Conservation (phyloP, 768 basidiomycete genomes). For the Tylopilus subfusipes region DNA sequence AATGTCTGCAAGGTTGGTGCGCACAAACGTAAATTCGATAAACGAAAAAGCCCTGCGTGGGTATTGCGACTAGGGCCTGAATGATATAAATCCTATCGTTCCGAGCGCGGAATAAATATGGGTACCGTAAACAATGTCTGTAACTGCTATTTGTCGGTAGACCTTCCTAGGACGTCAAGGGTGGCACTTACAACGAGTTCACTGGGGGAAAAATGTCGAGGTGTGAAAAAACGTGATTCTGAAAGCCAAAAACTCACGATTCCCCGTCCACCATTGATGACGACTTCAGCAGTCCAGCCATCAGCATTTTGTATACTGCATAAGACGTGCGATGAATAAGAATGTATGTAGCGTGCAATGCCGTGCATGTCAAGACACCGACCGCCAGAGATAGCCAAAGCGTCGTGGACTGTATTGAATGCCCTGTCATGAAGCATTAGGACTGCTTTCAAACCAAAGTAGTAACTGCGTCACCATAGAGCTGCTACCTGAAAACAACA, state of each 20-base stretch:
- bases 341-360: background rate
- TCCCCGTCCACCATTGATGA: background rate
- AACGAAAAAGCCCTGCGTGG: conserved; percentile 10
- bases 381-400: conserved; percentile 5
- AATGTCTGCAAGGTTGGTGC: background rate
- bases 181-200: conserved; percentile 11
- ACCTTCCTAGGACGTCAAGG: background rate
- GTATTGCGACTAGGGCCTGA: conserved; percentile 2
- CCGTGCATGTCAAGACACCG: background rate
- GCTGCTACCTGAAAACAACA: conserved; percentile 1
- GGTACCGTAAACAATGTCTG: conserved; percentile 2
- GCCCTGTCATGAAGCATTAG: background rate
- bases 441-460: accelerated
- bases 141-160: background rate
- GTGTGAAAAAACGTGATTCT: background rate
- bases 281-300: background rate
- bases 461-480: background rate
- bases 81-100: background rate
- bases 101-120: too few species aligned
- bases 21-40: conserved; percentile 9
- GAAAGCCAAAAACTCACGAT: conserved; percentile 3
- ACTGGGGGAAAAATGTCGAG: background rate
- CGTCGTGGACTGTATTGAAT: conserved; percentile 8
- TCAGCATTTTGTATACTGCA: conserved; percentile 5
- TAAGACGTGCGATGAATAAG: background rate